These are phyloP conservation scores for Solanum verrucosum DNA, from an alignment of 257 asterid species.

Conservation along the genomic window DNA sequence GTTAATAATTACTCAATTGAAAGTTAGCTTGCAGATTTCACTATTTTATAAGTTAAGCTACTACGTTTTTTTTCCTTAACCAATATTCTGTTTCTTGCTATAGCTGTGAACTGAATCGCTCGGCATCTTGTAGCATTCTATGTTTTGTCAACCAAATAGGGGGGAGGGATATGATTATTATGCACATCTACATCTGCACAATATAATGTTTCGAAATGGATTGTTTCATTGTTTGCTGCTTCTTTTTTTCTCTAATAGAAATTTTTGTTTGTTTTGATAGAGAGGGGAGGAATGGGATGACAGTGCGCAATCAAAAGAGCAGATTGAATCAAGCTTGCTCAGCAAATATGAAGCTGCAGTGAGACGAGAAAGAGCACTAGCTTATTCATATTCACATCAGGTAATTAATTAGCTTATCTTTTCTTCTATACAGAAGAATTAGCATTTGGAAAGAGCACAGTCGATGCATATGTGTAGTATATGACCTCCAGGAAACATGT, in stretches of 20 bases:
- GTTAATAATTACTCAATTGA: not conserved
- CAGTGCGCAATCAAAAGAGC: conserved; percentile 77
- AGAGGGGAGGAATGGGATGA: conserved; percentile 94
- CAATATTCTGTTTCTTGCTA: not conserved
- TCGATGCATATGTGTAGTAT: not conserved
- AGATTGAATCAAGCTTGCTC: conserved; percentile 64
- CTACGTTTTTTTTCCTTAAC: not conserved
- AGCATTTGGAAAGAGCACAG: not conserved
- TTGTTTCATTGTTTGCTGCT: not conserved
- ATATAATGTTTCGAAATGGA: not conserved
- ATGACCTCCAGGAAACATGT: not conserved
- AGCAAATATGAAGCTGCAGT: conserved; percentile 78
- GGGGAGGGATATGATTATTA: not conserved
- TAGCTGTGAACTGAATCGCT: not conserved
- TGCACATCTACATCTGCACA: not conserved
- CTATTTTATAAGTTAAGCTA: not conserved
- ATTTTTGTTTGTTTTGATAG: conserved; percentile 23
- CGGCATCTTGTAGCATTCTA: not conserved
- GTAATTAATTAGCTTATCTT: conserved; percentile 18
- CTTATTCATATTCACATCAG: conserved; percentile 94
- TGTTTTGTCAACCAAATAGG: not conserved
- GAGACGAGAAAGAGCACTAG: conserved; percentile 94
- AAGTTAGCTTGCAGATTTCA: not conserved
- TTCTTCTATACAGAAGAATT: not conserved
- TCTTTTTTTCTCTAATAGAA: not conserved